Evolutionary conservation across 108 stramenopile genomes (phyloP).

Genomic region (Fragilariopsis cylindrus): DNA sequence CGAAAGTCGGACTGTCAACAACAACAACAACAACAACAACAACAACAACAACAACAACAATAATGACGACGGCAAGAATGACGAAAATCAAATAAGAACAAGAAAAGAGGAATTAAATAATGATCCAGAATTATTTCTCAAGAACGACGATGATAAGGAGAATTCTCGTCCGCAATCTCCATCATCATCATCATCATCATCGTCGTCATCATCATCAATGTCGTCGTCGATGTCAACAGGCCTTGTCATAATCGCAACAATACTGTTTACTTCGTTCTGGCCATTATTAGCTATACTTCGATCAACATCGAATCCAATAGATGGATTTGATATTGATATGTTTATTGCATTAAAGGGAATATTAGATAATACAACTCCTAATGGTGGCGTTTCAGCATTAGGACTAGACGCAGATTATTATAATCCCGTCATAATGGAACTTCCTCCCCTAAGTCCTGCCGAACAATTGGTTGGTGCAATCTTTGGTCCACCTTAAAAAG

Average conservation of each 20-base stretch:
- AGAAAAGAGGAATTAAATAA: background rate
- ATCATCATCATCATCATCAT: background rate
- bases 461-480: conserved; percentile 49
- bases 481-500: conserved; percentile 43
- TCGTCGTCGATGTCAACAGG: background rate
- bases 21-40: too few relatives aligned
- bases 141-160: background rate
- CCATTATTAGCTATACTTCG: conserved; percentile 26
- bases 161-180: background rate
- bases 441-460: conserved; percentile 45
- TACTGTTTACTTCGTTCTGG: conserved; percentile 18
- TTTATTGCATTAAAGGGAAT: conserved; percentile 43
- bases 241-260: background rate
- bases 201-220: too few relatives aligned
- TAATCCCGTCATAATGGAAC: conserved; percentile 25
- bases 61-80: background rate
- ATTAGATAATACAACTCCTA: conserved; percentile 1
- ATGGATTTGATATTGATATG: conserved; percentile 46
- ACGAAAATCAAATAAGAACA: background rate
- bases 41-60: background rate
- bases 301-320: conserved; percentile 9
- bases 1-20: background rate
- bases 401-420: background rate
- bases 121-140: background rate
- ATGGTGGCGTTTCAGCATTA: background rate